Evolutionary conservation across 2,329 filamentous ascomycete genomes (phyloP).

Genomic region (Claviceps humidiphila): DNA sequence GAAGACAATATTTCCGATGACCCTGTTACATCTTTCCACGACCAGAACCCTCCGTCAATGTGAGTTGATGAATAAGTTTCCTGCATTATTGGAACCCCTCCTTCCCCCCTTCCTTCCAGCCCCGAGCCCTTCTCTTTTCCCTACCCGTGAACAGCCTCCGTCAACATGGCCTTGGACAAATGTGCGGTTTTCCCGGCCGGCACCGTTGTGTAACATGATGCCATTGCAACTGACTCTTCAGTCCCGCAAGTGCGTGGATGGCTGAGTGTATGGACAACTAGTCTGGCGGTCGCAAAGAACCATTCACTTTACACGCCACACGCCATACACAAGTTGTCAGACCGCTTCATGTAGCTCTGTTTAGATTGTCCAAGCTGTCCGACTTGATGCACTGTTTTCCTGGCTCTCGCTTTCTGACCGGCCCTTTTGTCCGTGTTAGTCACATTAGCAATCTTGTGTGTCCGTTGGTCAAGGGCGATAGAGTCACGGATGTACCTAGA

Average conservation of each 20-base stretch:
- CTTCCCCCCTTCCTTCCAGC: neutral
- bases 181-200: neutral
- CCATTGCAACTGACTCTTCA: neutral
- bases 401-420: neutral
- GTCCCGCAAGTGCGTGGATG: neutral
- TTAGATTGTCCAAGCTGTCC: neutral
- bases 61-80: conserved; percentile 3
- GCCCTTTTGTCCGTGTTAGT: neutral
- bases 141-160: no score
- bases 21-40: neutral
- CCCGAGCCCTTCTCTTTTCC: neutral
- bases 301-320: neutral
- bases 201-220: neutral
- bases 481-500: neutral
- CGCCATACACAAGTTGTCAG: neutral
- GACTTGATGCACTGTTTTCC: neutral
- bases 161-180: no score
- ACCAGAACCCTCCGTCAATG: conserved; percentile 1
- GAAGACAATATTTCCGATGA: neutral
- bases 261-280: neutral
- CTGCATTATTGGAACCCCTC: neutral
- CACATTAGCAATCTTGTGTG: neutral
- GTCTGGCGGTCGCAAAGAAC: neutral
- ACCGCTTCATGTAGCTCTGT: neutral
- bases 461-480: neutral